Base-by-base conservation (phyloP, 1,284 basidiomycete genomes). In the Rhodotorula mucilaginosa region DNA sequence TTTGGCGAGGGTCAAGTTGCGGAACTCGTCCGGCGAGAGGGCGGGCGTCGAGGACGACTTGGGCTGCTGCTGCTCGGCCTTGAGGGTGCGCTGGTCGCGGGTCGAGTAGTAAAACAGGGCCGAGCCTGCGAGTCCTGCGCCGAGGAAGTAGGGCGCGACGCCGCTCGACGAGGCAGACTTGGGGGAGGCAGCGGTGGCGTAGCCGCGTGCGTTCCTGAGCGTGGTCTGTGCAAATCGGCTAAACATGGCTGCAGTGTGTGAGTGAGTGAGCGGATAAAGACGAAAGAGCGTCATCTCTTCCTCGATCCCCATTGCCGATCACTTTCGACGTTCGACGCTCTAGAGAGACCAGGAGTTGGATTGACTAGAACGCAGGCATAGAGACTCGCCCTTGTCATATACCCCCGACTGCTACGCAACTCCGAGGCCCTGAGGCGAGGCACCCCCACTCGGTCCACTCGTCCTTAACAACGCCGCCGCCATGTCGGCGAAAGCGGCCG, bases 1-100 rank as follows among this genome's bases (percentile, higher is more conserved):
- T 80, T 89, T 87, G 82, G 90, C 90, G 78, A 98, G 86, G 79
- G 88, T 90, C 82, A 97, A 88, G 80, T 91, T 87, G 65, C 87
- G 58, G 70, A 71, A 73, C 63, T 75, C 71, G 65, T 71, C 69
- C 31, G 67, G 68, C 19, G 60, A 65, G 12, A 70, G 56, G 23
- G 74, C 69, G 26, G 39, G 66, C 47, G 29, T 65, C 26, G 26
- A 26, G 64, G 34, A 61, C 68, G 49, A 23, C 49, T 18, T 18
- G 49, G 48, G 48, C 16, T 49, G 49, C 19, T 23, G 19, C 49
- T 51, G 18, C 52, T 65, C 19, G 58, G 68, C 21, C 56, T 58
- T 64, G 29, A 49, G 62, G 19, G 48, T 16, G 47, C 67, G 62
- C 49, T 65, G 61, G 56, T 57, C 56, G 5, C 51, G 39, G 29